Percentiles rank a stretch among this genome's conserved stretches.
Evolutionary conservation across 2,329 filamentous ascomycete species (phyloP).

Genomic region (Penicillium aurantiogriseum): DNA sequence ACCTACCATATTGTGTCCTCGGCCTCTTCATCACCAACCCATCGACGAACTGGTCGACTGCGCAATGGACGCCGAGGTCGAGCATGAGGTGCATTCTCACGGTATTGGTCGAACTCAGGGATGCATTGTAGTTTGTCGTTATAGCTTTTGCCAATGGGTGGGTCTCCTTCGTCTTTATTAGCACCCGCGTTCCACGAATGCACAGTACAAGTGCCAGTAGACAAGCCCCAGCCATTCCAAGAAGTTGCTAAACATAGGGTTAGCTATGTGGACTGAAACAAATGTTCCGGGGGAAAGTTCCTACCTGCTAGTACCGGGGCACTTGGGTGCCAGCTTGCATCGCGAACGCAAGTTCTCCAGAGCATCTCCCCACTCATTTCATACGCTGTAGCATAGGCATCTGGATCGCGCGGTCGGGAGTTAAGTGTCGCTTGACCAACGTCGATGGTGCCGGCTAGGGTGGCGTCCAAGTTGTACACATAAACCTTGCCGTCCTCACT

Average conservation of each 20-base stretch:
- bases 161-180: slow-evolving; percentile 62
- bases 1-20: slow-evolving; percentile 18
- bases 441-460: slow-evolving; percentile 72
- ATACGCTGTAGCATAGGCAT: slow-evolving; percentile 56
- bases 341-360: slow-evolving; percentile 78
- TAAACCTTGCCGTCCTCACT: slow-evolving; percentile 87
- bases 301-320: slow-evolving; percentile 72
- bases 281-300: slow-evolving; percentile 15
- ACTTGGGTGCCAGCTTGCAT: slow-evolving; percentile 87
- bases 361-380: slow-evolving; percentile 54
- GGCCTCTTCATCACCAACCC: slow-evolving; percentile 12
- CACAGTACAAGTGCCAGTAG: slow-evolving; percentile 71
- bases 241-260: slow-evolving; percentile 61
- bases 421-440: slow-evolving; percentile 69
- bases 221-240: slow-evolving; percentile 75
- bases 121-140: slow-evolving; percentile 57
- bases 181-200: slow-evolving; percentile 73
- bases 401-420: slow-evolving; percentile 56
- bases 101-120: slow-evolving; percentile 44
- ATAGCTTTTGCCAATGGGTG: slow-evolving; percentile 59
- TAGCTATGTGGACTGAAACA: slow-evolving; percentile 2
- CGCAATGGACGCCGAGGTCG: slow-evolving; percentile 19
- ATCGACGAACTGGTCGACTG: slow-evolving; percentile 23
- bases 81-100: slow-evolving; percentile 16
- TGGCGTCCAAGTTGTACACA: slow-evolving; percentile 91